Conservation (phyloP, 1,139 yeast genomes). For the Wickerhamomyces sp. region DNA sequence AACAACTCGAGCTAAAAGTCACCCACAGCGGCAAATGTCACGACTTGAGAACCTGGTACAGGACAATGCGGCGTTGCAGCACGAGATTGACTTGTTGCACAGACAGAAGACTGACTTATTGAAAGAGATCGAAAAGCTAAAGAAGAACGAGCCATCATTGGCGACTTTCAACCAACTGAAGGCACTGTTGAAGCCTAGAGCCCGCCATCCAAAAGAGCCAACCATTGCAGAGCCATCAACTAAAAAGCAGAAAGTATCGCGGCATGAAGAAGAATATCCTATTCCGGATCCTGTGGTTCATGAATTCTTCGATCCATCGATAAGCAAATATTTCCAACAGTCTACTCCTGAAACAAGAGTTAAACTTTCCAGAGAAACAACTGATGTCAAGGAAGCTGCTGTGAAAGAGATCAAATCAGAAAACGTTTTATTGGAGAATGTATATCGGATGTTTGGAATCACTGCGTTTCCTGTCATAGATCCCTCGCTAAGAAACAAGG, state of each 20-base stretch:
- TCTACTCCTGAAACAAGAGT: slow-evolving; percentile 14
- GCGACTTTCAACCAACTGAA: slow-evolving; percentile 11
- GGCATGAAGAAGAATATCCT: slow-evolving; percentile 13
- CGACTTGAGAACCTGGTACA: slow-evolving; percentile 10
- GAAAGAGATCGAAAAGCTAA: slow-evolving; percentile 21
- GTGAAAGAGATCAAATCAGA: slow-evolving; percentile 8
- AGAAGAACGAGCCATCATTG: slow-evolving; percentile 12
- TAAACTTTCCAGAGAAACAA: slow-evolving; percentile 4
- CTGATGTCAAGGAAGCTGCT: slow-evolving; percentile 2
- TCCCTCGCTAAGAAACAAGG: slow-evolving; percentile 22
- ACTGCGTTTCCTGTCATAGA: slow-evolving; percentile 41
- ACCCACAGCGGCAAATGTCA: slow-evolving; percentile 2
- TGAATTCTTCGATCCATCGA: slow-evolving; percentile 29
- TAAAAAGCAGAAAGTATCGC: not conserved
- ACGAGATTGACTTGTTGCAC: slow-evolving; percentile 18
- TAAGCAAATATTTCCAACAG: slow-evolving; percentile 24
- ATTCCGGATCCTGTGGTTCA: slow-evolving; percentile 27
- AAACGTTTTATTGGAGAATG: slow-evolving; percentile 32
- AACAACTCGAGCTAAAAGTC: not conserved
- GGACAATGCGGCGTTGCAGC: slow-evolving; percentile 20
- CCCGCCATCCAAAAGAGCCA: slow-evolving; percentile 1
- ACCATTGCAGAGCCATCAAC: not conserved
- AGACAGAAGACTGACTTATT: slow-evolving; percentile 16
- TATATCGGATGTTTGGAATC: slow-evolving; percentile 38
- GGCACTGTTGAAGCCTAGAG: slow-evolving; percentile 7